Evolutionary conservation across 1,284 basidiomycete species (phyloP).

Genomic region (Xerocomus minutiporus): DNA sequence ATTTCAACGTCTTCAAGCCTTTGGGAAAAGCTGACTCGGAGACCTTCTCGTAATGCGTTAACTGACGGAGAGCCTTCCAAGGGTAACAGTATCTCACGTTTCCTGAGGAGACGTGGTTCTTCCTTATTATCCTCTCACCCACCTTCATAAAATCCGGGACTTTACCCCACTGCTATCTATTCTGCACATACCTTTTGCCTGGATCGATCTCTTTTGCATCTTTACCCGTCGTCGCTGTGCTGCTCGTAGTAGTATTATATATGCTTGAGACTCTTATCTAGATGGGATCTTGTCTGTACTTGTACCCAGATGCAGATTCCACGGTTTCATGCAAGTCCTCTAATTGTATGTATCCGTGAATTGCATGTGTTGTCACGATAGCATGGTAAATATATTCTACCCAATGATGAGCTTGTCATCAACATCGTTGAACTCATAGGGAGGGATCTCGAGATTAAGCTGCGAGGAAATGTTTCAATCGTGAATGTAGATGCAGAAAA

Average conservation of each 20-base stretch:
- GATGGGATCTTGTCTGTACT: background rate
- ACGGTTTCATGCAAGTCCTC: constrained; percentile 14
- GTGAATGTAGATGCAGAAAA: background rate
- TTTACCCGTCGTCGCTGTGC: background rate
- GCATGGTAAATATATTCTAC: constrained; percentile 40
- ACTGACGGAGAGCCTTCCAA: constrained; percentile 15
- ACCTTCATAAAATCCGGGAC: background rate
- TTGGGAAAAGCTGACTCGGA: constrained; percentile 24
- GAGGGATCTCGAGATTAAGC: constrained; percentile 93
- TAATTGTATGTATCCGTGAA: constrained; percentile 23
- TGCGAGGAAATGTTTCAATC: constrained; percentile 29
- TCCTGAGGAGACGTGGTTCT: constrained; percentile 13
- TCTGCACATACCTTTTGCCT: background rate
- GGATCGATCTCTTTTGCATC: background rate
- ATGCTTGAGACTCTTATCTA: background rate
- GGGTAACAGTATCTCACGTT: constrained; percentile 21
- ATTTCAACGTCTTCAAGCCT: constrained; percentile 15
- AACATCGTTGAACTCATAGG: constrained; percentile 82
- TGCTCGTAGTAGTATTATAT: too few relatives aligned
- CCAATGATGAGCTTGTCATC: constrained; percentile 90
- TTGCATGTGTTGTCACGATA: constrained; percentile 20
- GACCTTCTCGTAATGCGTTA: constrained; percentile 16
- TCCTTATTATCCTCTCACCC: constrained; percentile 8
- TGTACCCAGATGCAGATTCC: background rate
- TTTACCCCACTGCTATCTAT: background rate